Evolutionary conservation across 1,139 yeast species (phyloP).

Genomic region (Arxiozyma telluris): DNA sequence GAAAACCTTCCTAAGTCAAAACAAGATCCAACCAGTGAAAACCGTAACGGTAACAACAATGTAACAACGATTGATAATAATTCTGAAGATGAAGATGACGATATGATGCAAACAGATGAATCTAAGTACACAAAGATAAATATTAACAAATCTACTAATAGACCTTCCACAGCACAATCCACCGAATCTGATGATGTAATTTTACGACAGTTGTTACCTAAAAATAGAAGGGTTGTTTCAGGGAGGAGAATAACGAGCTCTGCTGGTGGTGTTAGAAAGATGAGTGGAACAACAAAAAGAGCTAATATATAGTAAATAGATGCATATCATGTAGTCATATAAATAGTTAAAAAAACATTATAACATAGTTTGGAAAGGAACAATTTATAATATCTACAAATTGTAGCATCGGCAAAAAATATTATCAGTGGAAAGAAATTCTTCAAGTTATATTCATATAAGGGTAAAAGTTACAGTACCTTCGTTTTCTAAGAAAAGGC

Average conservation of each 20-base stretch:
- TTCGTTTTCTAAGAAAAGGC: not conserved
- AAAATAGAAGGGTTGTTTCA: conserved; percentile 24
- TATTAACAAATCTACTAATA: not conserved
- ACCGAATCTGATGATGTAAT: conserved; percentile 10
- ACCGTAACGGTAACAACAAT: conserved; percentile 2
- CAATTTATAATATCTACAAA: not conserved
- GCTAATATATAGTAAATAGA: not conserved
- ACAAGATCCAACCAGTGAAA: conserved; percentile 3
- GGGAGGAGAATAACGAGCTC: conserved; percentile 29
- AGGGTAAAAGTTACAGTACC: too few species aligned
- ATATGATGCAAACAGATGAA: conserved; percentile 11
- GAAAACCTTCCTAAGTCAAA: conserved; percentile 22
- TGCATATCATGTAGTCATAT: not conserved
- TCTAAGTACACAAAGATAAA: conserved; percentile 1
- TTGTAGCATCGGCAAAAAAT: not conserved
- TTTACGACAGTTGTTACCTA: conserved; percentile 26
- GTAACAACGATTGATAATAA: conserved; percentile 13
- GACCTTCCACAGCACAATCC: conserved; percentile 4
- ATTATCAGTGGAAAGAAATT: not conserved
- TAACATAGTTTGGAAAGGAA: not conserved
- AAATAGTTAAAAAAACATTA: not conserved
- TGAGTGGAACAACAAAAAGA: conserved; percentile 27
- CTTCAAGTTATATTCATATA: not conserved
- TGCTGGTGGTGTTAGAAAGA: conserved; percentile 28
- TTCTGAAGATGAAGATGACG: conserved; percentile 20